Conservation (phyloP, 495 filamentous ascomycete species). For the Penicillium taxi region DNA sequence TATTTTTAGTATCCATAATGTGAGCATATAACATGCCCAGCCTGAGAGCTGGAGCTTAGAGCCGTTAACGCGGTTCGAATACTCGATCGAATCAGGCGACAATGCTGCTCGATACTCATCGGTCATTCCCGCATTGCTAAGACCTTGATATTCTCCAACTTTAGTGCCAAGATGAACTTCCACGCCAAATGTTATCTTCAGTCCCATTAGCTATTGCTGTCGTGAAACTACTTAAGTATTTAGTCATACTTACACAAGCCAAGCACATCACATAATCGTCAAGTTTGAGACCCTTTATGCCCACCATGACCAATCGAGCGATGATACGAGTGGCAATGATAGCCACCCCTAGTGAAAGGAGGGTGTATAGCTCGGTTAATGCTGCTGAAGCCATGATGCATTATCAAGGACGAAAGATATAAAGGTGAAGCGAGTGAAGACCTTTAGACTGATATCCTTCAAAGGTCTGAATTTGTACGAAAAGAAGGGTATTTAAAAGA, state of each 20-base stretch:
- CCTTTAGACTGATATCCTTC: too few relatives aligned
- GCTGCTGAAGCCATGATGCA: too few relatives aligned
- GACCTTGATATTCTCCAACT: conserved; percentile 29
- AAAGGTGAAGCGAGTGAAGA: too few relatives aligned
- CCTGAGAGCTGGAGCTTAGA: conserved; percentile 46
- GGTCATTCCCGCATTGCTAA: conserved; percentile 48
- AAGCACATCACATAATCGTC: conserved; percentile 54
- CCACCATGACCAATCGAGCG: conserved; percentile 40
- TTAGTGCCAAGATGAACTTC: conserved; percentile 35
- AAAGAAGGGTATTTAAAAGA: too few relatives aligned
- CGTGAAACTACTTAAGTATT: background rate
- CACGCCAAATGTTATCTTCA: conserved; percentile 21
- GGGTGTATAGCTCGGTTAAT: too few relatives aligned
- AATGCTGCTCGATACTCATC: conserved; percentile 32
- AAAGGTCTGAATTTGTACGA: too few relatives aligned
- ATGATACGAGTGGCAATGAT: conserved; percentile 38
- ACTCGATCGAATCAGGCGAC: conserved; percentile 33
- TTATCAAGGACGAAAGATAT: too few relatives aligned
- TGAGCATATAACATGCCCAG: conserved; percentile 44
- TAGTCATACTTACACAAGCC: conserved; percentile 29
- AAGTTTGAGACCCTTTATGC: conserved; percentile 34
- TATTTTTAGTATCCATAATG: conserved; percentile 47
- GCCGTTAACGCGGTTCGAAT: conserved; percentile 35
- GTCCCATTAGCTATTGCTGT: background rate
- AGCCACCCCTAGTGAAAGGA: conserved; percentile 36